Evolutionary conservation across 257 asterid species (phyloP).

Genomic region (Solanum lignicaule): DNA sequence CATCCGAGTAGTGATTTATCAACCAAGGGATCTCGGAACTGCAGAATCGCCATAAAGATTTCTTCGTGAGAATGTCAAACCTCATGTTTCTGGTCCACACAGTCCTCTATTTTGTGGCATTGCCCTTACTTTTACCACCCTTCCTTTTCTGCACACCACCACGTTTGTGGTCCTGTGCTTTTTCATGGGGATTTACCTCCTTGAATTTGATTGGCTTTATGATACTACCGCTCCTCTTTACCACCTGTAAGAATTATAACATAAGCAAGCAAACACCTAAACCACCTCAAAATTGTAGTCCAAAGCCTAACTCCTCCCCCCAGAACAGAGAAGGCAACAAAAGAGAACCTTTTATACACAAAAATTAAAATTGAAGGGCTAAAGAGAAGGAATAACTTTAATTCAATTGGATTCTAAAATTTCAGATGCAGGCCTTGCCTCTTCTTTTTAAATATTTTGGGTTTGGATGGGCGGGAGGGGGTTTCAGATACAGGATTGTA

Average conservation of each 20-base stretch:
- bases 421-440: not conserved
- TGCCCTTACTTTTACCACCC: constrained; percentile 15
- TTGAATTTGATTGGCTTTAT: constrained; percentile 63
- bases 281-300: not conserved
- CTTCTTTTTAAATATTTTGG: not conserved
- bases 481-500: not conserved
- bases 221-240: constrained; percentile 62
- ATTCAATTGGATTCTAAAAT: not conserved
- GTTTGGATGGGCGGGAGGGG: not conserved
- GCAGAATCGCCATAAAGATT: not conserved
- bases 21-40: not conserved
- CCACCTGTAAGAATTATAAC: constrained; percentile 40
- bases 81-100: not conserved
- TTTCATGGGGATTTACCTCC: constrained; percentile 47
- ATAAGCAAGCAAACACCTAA: not conserved
- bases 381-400: not conserved
- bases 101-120: not conserved
- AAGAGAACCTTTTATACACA: not conserved
- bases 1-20: not conserved
- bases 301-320: not conserved
- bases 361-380: not conserved
- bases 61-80: not conserved
- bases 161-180: constrained; percentile 17
- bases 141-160: constrained; percentile 26
- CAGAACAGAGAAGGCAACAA: not conserved